Base-by-base conservation (phyloP, 2,329 filamentous ascomycete genomes). In the Cladosporium sp. region DNA sequence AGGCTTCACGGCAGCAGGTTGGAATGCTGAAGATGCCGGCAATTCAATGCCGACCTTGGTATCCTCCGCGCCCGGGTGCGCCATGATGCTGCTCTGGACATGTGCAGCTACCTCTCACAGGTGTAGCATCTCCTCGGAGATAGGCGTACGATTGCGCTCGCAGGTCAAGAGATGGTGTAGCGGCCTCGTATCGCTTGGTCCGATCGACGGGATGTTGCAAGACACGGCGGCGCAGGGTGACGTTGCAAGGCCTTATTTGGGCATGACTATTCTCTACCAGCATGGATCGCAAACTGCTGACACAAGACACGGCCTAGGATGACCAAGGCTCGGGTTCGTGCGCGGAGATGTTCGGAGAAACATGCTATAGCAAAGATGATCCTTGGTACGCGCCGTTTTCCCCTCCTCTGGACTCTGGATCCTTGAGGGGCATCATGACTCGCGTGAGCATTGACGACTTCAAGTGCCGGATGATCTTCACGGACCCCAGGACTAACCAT, bases 1-100 rank as follows among this genome's bases (percentile, higher is more conserved):
- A 8, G 71, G 67, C 58, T 73, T 71, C 58, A 53, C 64, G 21
- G 63, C 21, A 43, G 48, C 26, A 43, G 48, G 30, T 30, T 23
- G 21, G 34, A 21, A 18, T 26, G 60, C 49, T 39, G 30, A 36
- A 58, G 56, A n/a, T 25, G 25, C 16, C 32, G 34, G 34, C 39
- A 28, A 13, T 18, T 58, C 54, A 30, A 32, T 21, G 34, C 49
- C 48, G 32, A 13, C 36, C 34, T 53, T 62, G 23, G 32, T 51
- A 43, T 63, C 48, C 25, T 56, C 49, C 23, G 60, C 60, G 28
- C 60, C 49, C 23, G 14, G 32, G n/a, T 63, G 60, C 49, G 60
- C 49, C 60, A 63, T 63, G 28, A n/a, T 57, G 51, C 18, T 36
- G 36, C 34, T 51, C 43, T 30, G 59, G 13, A 56, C 60, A 46